Evolutionary conservation across 192 early-diverging fungal species (phyloP), one percentile per base, ranked within the genome.

Genomic region (Umbelopsis vinacea): DNA sequence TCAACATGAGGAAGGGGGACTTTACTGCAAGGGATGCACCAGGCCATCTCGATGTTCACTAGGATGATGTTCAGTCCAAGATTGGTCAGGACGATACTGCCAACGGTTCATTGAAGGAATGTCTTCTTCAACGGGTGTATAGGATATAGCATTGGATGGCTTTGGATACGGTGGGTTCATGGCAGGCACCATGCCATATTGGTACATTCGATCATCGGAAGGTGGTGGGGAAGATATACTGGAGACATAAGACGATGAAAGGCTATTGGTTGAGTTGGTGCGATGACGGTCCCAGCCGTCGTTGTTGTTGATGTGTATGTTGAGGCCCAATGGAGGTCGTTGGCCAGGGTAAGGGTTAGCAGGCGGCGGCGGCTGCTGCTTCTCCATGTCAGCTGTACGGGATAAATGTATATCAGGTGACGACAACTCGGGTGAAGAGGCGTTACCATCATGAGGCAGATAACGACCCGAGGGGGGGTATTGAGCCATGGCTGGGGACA

Each of bases 281-380:
- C 57, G 57, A 29, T 63, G 57, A 63, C 57, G 57, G 57, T 63
- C 57, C 57, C 57, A 63, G 57, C 57, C 57, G 57, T 63, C 57
- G 15, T 63, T 63, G 15, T 63, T 63, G 33, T 37, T 63, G 57
- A 63, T 63, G 29, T 63, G 57, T 6, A 63, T 63, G 29, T 63
- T 63, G 4, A 63, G 57, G 12, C 57, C 57, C 57, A 63, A 63
- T 11, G 57, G 57, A 63, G 57, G 57, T 19, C 57, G 57, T 38
- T 14, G 57, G 12, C 29, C 57, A 63, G 26, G 57, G 26, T 63
- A 63, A 29, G 57, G 19, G 26, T 38, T 29, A 37, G 9, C 5
- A 54, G 53, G 5, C 9, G 52, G 38, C 3, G 38, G 6, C n/a
- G n/a, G n/a, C n/a, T n/a, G n/a, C n/a, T n/a, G n/a, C 33, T 63